Evolutionary conservation across 768 basidiomycete species (phyloP), one percentile per base, ranked within the genome.

Genomic region (Boletus pseudo-olivaceus): DNA sequence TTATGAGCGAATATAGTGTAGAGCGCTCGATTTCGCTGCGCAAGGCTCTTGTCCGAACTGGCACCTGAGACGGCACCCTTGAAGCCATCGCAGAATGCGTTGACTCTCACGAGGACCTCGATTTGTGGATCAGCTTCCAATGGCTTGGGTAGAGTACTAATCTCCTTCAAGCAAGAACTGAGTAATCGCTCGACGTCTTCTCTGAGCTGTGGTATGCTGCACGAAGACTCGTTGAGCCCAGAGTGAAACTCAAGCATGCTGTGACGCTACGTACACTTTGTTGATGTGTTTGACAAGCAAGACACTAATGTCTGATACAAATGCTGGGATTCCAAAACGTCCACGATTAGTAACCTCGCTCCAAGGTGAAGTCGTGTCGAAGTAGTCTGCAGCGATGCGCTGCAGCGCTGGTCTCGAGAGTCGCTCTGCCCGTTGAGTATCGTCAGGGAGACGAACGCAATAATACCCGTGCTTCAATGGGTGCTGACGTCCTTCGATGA

Each of bases 381-480:
- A 87, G 57, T 79, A 86, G 0, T 70, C 53, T 0, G 63, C 53
- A 1, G 78, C 79, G 1, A 68, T 61, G 12, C 49, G 53, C 45
- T 80, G 74, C 6, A 73, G 67, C 19, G 73, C 78, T 0, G 58
- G 45, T 15, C 72, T 72, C 1, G 76, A 66, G 14, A 78, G 63
- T 5, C 66, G 64, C 34, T 63, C 58, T 17, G 61, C 54, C 1
- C 87, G 80, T 53, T 85, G 78, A 2, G 63, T 69, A 58, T 86
- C 87, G 44, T 84, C 78, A 0, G 83, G 82, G 9, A 85, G 80
- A 40, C 83, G 82, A 30, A 85, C 82, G 19, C 82, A 84, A 50
- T 82, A 87, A 54, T 87, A 88, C 7, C 87, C 80, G 47, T 82
- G 82, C 37, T 62, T 74, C 54, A 87, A 68, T 15, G 19, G 47